Conservation (phyloP, 129 eudicot genomes). For the Tanacetum coccineum region DNA sequence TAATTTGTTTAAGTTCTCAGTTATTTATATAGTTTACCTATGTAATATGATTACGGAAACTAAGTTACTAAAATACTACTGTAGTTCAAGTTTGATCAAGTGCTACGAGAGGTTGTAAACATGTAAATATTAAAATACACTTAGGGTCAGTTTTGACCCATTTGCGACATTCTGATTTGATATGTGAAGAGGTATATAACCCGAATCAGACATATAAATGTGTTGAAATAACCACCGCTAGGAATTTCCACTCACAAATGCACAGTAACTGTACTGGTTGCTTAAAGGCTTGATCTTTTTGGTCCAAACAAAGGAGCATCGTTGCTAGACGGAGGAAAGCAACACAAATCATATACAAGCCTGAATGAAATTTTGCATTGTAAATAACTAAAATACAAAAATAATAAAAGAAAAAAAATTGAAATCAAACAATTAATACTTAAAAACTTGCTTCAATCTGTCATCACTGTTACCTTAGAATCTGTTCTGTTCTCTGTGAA, state of each 20-base stretch:
- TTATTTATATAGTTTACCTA: background rate
- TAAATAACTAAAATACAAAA: constrained; percentile 1
- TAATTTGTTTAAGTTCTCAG: too few species aligned
- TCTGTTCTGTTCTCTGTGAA: constrained; percentile 76
- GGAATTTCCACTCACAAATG: background rate
- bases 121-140: too few species aligned
- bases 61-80: background rate
- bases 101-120: too few species aligned
- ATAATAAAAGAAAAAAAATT: constrained; percentile 5
- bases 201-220: background rate
- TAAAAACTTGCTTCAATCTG: constrained; percentile 29
- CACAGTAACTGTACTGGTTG: background rate
- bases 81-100: too few species aligned
- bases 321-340: background rate
- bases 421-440: background rate
- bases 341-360: constrained; percentile 19
- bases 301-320: constrained; percentile 8
- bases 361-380: background rate
- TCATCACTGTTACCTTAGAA: constrained; percentile 59
- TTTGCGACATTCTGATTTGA: too few species aligned
- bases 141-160: too few species aligned
- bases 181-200: background rate
- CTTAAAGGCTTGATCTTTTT: constrained; percentile 9
- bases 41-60: background rate
- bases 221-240: background rate